A percentile compares a stretch with the other conserved stretches of the same genome.
These are phyloP conservation scores for Hypoxylon sp. DNA, from an alignment of 2,329 filamentous ascomycete species.

Conservation along the genomic window DNA sequence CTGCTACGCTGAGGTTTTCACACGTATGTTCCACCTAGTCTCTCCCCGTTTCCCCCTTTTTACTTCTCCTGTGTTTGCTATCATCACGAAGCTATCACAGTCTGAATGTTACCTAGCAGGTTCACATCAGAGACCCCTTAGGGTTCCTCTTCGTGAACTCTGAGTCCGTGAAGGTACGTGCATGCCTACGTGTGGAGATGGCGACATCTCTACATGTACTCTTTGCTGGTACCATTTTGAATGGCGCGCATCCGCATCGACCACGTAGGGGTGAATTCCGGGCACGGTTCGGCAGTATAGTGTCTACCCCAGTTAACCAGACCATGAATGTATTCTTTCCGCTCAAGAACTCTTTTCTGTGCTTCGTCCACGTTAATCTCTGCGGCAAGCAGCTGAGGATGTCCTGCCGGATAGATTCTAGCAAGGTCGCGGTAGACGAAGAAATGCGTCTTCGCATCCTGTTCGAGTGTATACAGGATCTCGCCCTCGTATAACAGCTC, in stretches of 20 bases:
- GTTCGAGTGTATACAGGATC: constrained; percentile 29
- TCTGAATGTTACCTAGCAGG: not conserved
- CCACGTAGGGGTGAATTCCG: constrained; percentile 20
- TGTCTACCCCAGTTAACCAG: constrained; percentile 16
- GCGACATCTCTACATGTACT: not conserved
- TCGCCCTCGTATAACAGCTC: constrained; percentile 29
- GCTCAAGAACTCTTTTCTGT: constrained; percentile 12
- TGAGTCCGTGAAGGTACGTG: not conserved
- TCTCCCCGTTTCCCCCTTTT: too few relatives aligned
- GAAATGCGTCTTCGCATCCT: constrained; percentile 25
- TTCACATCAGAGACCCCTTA: not conserved
- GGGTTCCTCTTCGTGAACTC: not conserved
- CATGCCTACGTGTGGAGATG: not conserved
- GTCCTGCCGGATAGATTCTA: not conserved
- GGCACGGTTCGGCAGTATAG: not conserved
- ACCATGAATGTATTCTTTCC: constrained; percentile 22
- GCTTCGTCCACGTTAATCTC: constrained; percentile 1
- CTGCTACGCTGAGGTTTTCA: not conserved
- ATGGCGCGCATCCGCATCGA: constrained; percentile 23
- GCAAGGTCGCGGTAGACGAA: constrained; percentile 27
- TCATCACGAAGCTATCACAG: not conserved
- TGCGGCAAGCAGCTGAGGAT: not conserved
- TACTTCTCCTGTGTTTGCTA: not conserved
- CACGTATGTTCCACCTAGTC: not conserved
- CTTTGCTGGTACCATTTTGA: not conserved